Evolutionary conservation across 2,329 filamentous ascomycete genomes (phyloP), one percentile per base, ranked within the genome.

Genomic region (Corinectria fuckeliana): DNA sequence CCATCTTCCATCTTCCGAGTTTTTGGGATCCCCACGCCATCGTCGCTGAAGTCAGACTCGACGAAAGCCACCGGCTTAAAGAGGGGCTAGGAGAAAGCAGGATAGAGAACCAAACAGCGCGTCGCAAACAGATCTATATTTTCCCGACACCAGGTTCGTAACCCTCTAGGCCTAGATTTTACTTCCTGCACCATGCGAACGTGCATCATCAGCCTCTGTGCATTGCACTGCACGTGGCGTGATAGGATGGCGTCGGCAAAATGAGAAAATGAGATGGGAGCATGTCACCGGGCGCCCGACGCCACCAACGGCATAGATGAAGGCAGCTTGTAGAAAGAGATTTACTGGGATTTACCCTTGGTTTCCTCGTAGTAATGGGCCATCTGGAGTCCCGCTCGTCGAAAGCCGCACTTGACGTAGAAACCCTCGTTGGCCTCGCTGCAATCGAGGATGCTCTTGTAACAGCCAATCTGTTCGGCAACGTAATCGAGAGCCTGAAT

Each of bases 351-450:
- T 72, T 83, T 83, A 75, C 76, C 80, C 74, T 84, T 84, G 68
- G 75, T 74, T 47, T 72, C 76, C 59, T 89, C 92, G 75, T 96
- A 95, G 79, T 97, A 97, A 81, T 97, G 92, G 41, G 94, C 93
- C 95, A 99, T 98, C 79, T 99, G 92, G 56, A 97, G 80, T 14
- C 95, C 95, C 25, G 93, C 94, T 62, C 92, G 84, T 78, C 92
- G 90, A 78, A 96, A 98, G 58, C 94, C 94, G 78, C 95, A 98
- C 84, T 98, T 98, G 77, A 97, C 85, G 77, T 99, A 99, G 82
- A 99, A 98, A 20, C 93, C 94, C 77, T 97, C 93, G 76, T 98
- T 99, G 69, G 90, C 87, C 78, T 97, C 94, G 67, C 91, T 96
- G 82, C 95, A 99, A 78, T 98, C 94, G 65, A 98, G 85, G 69